Percentiles rank a stretch among this genome's conserved stretches.
phyloP scores from a whole-genome alignment of 2,329 filamentous ascomycete genomes.

The Torrubiella hemipterigena region DNA sequence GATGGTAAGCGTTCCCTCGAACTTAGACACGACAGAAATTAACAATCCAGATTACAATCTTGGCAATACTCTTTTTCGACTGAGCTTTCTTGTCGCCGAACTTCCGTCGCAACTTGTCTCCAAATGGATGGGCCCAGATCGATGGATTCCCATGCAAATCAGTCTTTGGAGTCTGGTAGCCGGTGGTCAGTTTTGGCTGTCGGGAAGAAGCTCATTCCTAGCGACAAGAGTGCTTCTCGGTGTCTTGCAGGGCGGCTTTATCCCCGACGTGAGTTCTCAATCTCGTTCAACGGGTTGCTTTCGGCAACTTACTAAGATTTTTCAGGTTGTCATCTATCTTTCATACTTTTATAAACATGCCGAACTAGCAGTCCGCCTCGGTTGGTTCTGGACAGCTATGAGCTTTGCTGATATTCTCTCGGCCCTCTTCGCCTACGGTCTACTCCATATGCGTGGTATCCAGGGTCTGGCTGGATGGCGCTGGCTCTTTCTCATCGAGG shows the following conservation, averaged over 20 bases:
- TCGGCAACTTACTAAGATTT: not conserved
- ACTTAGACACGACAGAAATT: no score
- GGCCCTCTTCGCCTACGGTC: conserved; percentile 21
- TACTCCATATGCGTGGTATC: conserved; percentile 24
- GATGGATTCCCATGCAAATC: conserved; percentile 49
- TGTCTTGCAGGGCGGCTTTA: conserved; percentile 32
- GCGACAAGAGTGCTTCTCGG: conserved; percentile 25
- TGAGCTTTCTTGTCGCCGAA: conserved; percentile 20
- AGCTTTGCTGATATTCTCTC: conserved; percentile 38
- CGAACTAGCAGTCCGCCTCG: conserved; percentile 56
- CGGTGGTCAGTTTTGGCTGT: conserved; percentile 30
- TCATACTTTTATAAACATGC: conserved; percentile 65
- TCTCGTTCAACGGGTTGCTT: no score
- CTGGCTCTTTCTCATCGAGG: conserved; percentile 41
- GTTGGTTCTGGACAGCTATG: conserved; percentile 59
- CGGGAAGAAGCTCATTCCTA: conserved; percentile 24
- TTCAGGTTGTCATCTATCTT: conserved; percentile 48
- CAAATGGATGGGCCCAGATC: conserved; percentile 45
- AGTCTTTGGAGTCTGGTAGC: conserved; percentile 42
- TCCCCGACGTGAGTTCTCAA: conserved; percentile 29
- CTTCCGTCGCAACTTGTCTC: conserved; percentile 48
- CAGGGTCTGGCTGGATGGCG: conserved; percentile 34
- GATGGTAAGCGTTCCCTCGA: conserved; percentile 17
- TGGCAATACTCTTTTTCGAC: conserved; percentile 19
- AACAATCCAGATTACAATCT: conserved; percentile 23